Conservation (phyloP, 805 yeast genomes). For the Sugiyamaella chiloensis region DNA sequence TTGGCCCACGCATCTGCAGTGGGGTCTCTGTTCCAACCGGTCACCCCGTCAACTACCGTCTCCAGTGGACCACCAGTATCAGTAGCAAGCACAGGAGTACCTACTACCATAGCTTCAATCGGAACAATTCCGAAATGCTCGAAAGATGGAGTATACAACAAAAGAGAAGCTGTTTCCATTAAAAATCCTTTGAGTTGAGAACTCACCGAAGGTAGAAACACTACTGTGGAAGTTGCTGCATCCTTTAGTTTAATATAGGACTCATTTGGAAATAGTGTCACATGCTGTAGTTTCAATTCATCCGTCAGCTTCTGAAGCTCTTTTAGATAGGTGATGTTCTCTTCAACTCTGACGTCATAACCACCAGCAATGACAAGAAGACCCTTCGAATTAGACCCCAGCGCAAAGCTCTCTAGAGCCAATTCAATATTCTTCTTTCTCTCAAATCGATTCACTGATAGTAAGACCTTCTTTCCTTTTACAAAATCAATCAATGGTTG, state of each 20-base stretch:
- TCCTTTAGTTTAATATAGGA: constrained; percentile 10
- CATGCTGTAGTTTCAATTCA: constrained; percentile 42
- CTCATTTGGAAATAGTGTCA: constrained; percentile 36
- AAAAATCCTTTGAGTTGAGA: constrained; percentile 61
- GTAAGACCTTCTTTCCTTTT: constrained; percentile 40
- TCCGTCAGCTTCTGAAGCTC: constrained; percentile 55
- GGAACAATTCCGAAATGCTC: constrained; percentile 99
- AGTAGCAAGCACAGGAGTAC: constrained; percentile 81
- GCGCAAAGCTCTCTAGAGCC: constrained; percentile 67
- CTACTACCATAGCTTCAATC: constrained; percentile 83
- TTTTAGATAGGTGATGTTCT: constrained; percentile 67
- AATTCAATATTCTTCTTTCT: constrained; percentile 75
- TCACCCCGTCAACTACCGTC: constrained; percentile 49
- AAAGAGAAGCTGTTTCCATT: constrained; percentile 51
- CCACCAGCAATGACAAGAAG: constrained; percentile 85
- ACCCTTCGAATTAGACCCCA: constrained; percentile 33
- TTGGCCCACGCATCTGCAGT: constrained; percentile 35
- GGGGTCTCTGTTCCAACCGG: constrained; percentile 39
- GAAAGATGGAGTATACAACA: constrained; percentile 83
- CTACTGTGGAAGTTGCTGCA: constrained; percentile 40
- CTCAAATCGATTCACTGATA: constrained; percentile 88
- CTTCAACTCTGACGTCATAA: constrained; percentile 69
- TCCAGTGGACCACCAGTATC: constrained; percentile 93
- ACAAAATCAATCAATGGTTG: constrained; percentile 17
- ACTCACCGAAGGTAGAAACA: constrained; percentile 80